Evolutionary conservation across 2,329 filamentous ascomycete genomes (phyloP).

Genomic region (Colletotrichum plurivorum): DNA sequence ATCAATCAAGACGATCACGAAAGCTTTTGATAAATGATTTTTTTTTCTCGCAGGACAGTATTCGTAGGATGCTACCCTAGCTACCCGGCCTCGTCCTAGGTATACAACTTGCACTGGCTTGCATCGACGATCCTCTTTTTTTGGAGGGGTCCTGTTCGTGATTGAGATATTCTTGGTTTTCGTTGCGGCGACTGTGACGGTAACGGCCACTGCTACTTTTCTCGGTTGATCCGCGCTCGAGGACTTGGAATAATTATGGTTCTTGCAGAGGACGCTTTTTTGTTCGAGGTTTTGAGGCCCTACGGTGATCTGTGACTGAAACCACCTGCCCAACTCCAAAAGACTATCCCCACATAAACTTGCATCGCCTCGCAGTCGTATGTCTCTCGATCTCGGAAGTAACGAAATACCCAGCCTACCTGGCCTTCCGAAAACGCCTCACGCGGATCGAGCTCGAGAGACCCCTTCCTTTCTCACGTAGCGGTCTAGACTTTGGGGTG

Average conservation of each 20-base stretch:
- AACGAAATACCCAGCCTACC: no score
- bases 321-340: no score
- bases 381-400: no score
- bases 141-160: neutral
- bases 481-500: conserved; percentile 28
- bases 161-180: conserved; percentile 4
- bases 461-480: conserved; percentile 13
- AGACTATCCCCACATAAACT: no score
- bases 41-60: no score
- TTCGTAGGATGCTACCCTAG: neutral
- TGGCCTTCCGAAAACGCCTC: conserved; percentile 16
- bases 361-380: no score
- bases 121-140: neutral
- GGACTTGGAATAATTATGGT: neutral
- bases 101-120: no score
- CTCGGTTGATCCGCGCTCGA: no score
- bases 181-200: conserved; percentile 10
- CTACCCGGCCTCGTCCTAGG: neutral
- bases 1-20: conserved; percentile 8
- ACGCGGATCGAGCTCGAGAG: conserved; percentile 32
- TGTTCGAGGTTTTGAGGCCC: neutral
- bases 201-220: conserved; percentile 2
- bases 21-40: no score
- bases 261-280: neutral
- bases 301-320: neutral